Evolutionary conservation across 768 basidiomycete species (phyloP).

Genomic region (Cantharellus cinnabarinus): DNA sequence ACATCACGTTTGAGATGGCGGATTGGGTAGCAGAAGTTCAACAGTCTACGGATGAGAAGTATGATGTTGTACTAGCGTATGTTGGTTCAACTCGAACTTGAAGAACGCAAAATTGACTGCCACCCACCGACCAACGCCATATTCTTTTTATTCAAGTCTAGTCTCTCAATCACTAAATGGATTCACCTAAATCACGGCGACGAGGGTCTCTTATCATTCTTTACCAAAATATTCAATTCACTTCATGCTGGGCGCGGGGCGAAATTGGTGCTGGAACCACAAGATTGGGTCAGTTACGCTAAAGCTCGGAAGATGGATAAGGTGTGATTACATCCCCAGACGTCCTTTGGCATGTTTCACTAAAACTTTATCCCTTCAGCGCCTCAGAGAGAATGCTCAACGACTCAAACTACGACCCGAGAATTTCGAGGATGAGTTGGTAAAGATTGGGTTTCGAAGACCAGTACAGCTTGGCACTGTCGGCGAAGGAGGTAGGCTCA

Average conservation of each 20-base stretch:
- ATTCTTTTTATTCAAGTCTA: neutral
- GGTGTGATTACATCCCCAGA: conserved; percentile 17
- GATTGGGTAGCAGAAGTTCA: conserved; percentile 50
- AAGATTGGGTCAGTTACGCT: conserved; percentile 66
- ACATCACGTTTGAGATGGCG: conserved; percentile 45
- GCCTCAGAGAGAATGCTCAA: conserved; percentile 39
- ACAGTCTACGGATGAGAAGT: conserved; percentile 29
- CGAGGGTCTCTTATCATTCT: conserved; percentile 45
- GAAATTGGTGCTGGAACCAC: conserved; percentile 58
- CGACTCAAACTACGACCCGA: conserved; percentile 38
- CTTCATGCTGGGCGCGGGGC: conserved; percentile 37
- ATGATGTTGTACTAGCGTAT: conserved; percentile 67
- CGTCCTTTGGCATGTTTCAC: neutral
- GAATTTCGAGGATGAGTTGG: conserved; percentile 35
- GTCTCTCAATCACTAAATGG: conserved; percentile 82
- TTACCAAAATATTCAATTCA: conserved; percentile 34
- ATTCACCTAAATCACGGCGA: conserved; percentile 74
- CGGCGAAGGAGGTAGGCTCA: conserved; percentile 52
- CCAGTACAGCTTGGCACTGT: conserved; percentile 28
- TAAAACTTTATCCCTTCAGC: conserved; percentile 14
- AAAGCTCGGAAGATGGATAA: conserved; percentile 54
- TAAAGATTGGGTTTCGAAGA: conserved; percentile 39
- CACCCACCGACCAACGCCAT: too few relatives aligned
- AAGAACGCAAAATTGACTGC: neutral
- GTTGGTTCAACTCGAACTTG: conserved; percentile 12